Conservation (phyloP, 2,329 filamentous ascomycete species). For the Fusarium sp. region DNA sequence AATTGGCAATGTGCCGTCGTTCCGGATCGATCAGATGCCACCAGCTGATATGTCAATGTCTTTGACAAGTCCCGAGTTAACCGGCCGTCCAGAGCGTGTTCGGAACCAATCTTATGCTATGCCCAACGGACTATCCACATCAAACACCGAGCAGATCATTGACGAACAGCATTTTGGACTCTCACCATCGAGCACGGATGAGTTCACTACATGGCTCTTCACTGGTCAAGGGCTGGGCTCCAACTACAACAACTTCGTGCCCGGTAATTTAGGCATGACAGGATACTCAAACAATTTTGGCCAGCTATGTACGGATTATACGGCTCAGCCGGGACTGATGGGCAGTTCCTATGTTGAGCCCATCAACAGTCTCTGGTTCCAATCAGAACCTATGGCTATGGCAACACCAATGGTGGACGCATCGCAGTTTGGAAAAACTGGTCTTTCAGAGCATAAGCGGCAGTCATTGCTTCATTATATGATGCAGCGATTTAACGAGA, state of each 20-base stretch:
- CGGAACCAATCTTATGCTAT: slow-evolving; percentile 39
- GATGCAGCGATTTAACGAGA: slow-evolving; percentile 46
- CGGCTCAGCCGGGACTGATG: slow-evolving; percentile 40
- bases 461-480: slow-evolving; percentile 45
- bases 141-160: slow-evolving; percentile 35
- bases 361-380: slow-evolving; percentile 45
- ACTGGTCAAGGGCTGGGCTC: slow-evolving; percentile 40
- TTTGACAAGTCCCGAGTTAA: slow-evolving; percentile 36
- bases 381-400: slow-evolving; percentile 41
- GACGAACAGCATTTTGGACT: slow-evolving; percentile 44
- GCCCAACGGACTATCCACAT: slow-evolving; percentile 34
- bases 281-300: slow-evolving; percentile 46
- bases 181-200: slow-evolving; percentile 44
- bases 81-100: slow-evolving; percentile 30
- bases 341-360: slow-evolving; percentile 42
- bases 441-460: slow-evolving; percentile 43
- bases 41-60: slow-evolving; percentile 37
- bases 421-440: slow-evolving; percentile 40
- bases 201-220: slow-evolving; percentile 45
- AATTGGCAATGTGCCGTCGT: slow-evolving; percentile 30
- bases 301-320: slow-evolving; percentile 43
- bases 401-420: slow-evolving; percentile 38
- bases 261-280: slow-evolving; percentile 37
- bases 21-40: slow-evolving; percentile 36
- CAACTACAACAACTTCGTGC: slow-evolving; percentile 38